Base-by-base conservation (phyloP, 116 monocot genomes). In the Iris pallida region DNA sequence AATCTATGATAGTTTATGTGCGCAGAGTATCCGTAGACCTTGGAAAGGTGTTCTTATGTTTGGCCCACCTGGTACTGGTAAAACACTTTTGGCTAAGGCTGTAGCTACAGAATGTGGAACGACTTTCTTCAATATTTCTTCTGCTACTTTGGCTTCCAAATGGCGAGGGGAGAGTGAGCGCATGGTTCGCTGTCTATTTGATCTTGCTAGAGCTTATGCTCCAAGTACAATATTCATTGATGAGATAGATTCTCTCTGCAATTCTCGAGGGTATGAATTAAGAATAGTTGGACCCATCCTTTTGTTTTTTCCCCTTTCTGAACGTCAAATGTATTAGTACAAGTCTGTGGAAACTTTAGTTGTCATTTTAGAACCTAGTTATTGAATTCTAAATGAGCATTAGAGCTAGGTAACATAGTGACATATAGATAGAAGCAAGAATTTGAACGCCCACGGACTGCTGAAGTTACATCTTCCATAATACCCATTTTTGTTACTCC, bases 1-100 rank as follows among this genome's bases (percentile, higher is more conserved):
- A 30, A 30, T 30, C 30, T 30, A 30, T 30, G 30, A 30, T 30
- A 30, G 3, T 30, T 14, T 57, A 16, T 74, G 2, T 59, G 62
- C 68, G 52, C 65, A 96, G 96, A 92, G 96, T 5, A 92, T 96
- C 69, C 91, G 96, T 41, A 70, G 92, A 41, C 96, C 96, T 55
- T 96, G 96, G 96, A 96, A 96, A 81, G 96, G 96, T 41, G 92
- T 96, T 79, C 89, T 96, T 70, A 96, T 96, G 96, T 96, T 96
- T 78, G 96, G 96, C 13, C 96, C 96, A 47, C 96, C 96, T 49
- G 96, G 96, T 53, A 96, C 96, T 49, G 96, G 92, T 20, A 96
- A 96, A 71, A 96, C 95, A 56, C 88, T 95, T 41, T 75, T 96
- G 62, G 95, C 95, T 42, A 96, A 96, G 71, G 96, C 96, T 60